Base-by-base conservation (phyloP, 768 basidiomycete species). In the Phanerochaete sordida region DNA sequence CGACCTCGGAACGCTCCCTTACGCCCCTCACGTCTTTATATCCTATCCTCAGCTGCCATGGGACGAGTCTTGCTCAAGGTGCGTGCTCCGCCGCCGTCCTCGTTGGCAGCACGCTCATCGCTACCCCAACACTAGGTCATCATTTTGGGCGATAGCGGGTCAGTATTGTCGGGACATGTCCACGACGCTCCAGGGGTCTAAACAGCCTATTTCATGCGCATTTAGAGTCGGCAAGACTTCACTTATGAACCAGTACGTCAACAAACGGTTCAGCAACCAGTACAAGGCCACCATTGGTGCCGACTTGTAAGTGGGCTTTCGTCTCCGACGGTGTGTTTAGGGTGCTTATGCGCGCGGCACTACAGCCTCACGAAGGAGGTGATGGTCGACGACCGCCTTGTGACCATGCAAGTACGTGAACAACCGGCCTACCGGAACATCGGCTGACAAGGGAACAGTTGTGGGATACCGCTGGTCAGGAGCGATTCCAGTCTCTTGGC, bases 181-280 rank as follows among this genome's bases (percentile, higher is more conserved):
- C 59, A 63, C 30, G 39, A 50, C 35, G 24, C 35, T 35, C 19
- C 31, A 27, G 13, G 33, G 13, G 61, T 59, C 47, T 48, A 26
- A 48, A 11, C 47, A 8, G 21, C 23, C 31, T 23, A 5, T n/a
- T 52, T 23, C 53, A 31, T 56, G 19, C 68, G 9, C 24, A 39
- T 24, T 1, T 39, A 95, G 95, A 59, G 96, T 98, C 74, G 96
- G 95, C 45, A 98, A 98, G 89, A 98, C 97, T 44, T 98, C 96
- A 28, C 89, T 99, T 69, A 99, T 99, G 97, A 98, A 98, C 80
- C 97, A 99, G 78, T 98, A 97, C 79, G 97, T 99, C 65, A 98
- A 98, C 85, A 98, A 98, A 76, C 90, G 97, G 63, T 99, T 98
- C 77, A 94, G 91, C 75, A 97, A 95, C 78, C 96, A 98, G 78